These are phyloP conservation scores for Protea cynaroides DNA, from an alignment of 164 flowering plant genomes.

Conservation along the genomic window DNA sequence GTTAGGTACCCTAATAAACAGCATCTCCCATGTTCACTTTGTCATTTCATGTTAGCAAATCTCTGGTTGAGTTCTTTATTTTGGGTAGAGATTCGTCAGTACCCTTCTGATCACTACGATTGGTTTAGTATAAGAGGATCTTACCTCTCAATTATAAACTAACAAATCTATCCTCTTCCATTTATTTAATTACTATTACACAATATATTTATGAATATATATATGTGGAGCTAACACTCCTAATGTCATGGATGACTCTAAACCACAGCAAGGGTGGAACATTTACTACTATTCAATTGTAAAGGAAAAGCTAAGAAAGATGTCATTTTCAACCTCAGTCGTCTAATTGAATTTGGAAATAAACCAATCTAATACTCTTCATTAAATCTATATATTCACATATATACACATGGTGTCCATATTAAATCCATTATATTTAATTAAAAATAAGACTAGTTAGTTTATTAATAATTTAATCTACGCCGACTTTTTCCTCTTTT, in stretches of 20 bases:
- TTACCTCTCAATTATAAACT: constrained; percentile 23
- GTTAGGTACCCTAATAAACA: constrained; percentile 15
- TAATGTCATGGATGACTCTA: constrained; percentile 32
- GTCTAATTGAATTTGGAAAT: background rate
- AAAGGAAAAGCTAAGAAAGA: background rate
- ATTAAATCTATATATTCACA: background rate
- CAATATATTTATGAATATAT: background rate
- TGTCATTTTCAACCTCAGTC: background rate
- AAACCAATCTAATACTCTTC: background rate
- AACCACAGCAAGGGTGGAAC: constrained; percentile 1
- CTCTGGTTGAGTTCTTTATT: constrained; percentile 5
- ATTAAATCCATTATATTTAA: background rate
- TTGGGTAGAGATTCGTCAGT: constrained; percentile 10
- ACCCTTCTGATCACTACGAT: background rate
- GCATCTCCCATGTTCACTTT: constrained; percentile 7
- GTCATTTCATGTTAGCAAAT: constrained; percentile 11
- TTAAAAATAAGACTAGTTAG: background rate
- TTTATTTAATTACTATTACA: constrained; percentile 3
- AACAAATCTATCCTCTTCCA: constrained; percentile 17
- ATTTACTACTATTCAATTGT: background rate
- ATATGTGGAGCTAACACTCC: constrained; percentile 4
- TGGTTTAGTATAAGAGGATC: constrained; percentile 5
- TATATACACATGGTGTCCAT: background rate
- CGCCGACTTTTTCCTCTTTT: background rate
- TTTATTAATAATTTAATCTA: background rate